Base-by-base conservation (phyloP, 768 basidiomycete species). In the Steccherinum ochraceum region DNA sequence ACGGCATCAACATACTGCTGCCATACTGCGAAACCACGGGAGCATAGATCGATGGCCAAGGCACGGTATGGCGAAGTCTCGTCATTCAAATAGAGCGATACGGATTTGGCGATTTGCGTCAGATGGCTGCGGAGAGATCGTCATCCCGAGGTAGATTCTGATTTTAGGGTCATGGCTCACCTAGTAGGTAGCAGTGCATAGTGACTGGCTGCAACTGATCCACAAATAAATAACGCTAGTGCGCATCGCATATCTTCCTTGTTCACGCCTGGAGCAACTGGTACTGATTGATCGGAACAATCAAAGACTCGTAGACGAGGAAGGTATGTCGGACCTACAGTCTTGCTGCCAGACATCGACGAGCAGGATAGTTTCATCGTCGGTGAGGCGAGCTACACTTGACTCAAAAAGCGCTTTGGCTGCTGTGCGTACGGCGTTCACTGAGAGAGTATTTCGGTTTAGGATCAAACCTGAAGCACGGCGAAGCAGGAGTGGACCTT, bases 1-100 rank as follows among this genome's bases (percentile, higher is more conserved):
- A 93, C 87, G 0, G 93, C 81, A 57, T 98, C 93, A 52, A 93
- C 77, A 58, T 93, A 93, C 57, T 92, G 83, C 61, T 96, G 93
- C 93, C 94, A 98, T 45, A 94, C 82, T 42, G 86, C 79, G 63
- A 97, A 98, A 0, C 95, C 95, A 42, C 89, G 83, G 1, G 89
- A 85, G 58, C 90, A 93, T 10, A 97, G 73, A 60, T 98, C 95
- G 55, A 96, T 84, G 0, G 89, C 92, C 12, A 93, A 72, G 3
- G 80, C 72, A 5, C 85, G 73, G 63, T 89, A 79, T 1, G 72
- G 72, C 0, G 83, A 82, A 5, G 75, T 70, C 45, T 86, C 83
- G 52, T 90, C 84, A 49, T 90, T 78, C 12, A 99, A 73, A 59
- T 86, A 93, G 7, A 84, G 57, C 0, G 78, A 73, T 49, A 97